Conservation (phyloP, 768 basidiomycete species). For the Kwoniella mangroviensis region DNA sequence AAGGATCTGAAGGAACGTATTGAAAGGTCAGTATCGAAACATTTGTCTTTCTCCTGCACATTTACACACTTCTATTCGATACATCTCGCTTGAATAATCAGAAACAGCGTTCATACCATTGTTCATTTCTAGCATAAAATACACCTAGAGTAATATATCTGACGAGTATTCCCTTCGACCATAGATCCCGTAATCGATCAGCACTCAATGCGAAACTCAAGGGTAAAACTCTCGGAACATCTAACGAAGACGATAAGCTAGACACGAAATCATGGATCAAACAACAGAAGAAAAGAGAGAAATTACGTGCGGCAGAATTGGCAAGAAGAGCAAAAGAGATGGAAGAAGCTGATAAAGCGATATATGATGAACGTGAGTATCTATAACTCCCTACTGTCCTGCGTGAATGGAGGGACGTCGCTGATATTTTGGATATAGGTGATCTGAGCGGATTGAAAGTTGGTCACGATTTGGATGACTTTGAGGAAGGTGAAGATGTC, state of each 20-base stretch:
- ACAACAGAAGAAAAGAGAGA: conserved; percentile 72
- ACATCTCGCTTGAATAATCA: background rate
- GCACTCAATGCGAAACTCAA: conserved; percentile 91
- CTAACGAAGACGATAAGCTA: conserved; percentile 63
- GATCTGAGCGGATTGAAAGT: conserved; percentile 94
- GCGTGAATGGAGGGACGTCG: background rate
- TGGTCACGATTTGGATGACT: conserved; percentile 86
- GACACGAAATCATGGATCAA: conserved; percentile 90
- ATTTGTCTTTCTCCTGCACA: conserved; percentile 9
- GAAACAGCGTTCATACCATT: conserved; percentile 23
- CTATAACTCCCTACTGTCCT: background rate
- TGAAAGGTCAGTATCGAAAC: conserved; percentile 67
- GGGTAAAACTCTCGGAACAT: conserved; percentile 82
- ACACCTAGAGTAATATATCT: background rate
- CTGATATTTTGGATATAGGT: conserved; percentile 61
- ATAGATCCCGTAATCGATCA: conserved; percentile 81
- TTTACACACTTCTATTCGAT: too few species aligned
- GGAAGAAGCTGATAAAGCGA: conserved; percentile 81
- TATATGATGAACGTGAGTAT: conserved; percentile 83
- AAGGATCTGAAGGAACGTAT: conserved; percentile 54
- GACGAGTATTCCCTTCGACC: background rate
- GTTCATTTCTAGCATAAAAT: conserved; percentile 14
- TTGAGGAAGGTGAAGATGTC: conserved; percentile 91
- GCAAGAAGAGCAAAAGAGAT: conserved; percentile 82
- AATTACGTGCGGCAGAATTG: conserved; percentile 75